These are phyloP conservation scores for Orychophragmus violaceus DNA, from an alignment of 345 rosid species.

Conservation along the genomic window DNA sequence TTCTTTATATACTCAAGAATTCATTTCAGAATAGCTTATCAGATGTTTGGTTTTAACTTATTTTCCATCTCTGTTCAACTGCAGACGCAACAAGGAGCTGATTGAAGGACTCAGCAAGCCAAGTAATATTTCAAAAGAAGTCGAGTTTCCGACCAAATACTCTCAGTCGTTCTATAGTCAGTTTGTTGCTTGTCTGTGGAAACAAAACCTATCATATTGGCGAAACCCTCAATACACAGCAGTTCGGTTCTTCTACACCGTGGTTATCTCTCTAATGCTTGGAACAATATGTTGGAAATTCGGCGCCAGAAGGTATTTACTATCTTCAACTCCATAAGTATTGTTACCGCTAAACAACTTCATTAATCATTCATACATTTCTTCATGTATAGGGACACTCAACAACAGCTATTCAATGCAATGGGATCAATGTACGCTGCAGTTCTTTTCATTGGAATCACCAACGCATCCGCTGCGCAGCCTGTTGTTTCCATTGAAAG, in stretches of 20 bases:
- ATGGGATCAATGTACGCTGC: constrained; percentile 97
- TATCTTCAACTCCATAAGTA: background rate
- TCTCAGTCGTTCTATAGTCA: constrained; percentile 67
- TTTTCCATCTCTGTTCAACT: constrained; percentile 21
- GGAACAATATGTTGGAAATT: constrained; percentile 97
- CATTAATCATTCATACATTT: background rate
- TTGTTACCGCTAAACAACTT: background rate
- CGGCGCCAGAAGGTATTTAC: constrained; percentile 64
- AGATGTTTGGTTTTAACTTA: constrained; percentile 2
- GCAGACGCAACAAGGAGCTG: constrained; percentile 64
- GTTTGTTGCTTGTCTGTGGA: constrained; percentile 90
- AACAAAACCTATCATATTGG: constrained; percentile 96
- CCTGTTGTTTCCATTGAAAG: constrained; percentile 95
- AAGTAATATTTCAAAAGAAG: constrained; percentile 48
- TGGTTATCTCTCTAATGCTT: constrained; percentile 85
- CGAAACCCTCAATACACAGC: constrained; percentile 96
- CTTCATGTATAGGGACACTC: constrained; percentile 49
- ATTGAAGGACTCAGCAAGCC: constrained; percentile 77
- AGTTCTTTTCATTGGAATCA: constrained; percentile 79
- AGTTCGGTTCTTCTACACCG: constrained; percentile 92
- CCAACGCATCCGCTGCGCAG: constrained; percentile 92
- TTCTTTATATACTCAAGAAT: background rate
- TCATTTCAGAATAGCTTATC: background rate
- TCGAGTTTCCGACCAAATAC: constrained; percentile 79
- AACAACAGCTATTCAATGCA: constrained; percentile 80